Percentiles rank a stretch among this genome's conserved stretches.
Conservation (phyloP, 371 early-diverging fungal species). For the Mortierella polycephala region DNA sequence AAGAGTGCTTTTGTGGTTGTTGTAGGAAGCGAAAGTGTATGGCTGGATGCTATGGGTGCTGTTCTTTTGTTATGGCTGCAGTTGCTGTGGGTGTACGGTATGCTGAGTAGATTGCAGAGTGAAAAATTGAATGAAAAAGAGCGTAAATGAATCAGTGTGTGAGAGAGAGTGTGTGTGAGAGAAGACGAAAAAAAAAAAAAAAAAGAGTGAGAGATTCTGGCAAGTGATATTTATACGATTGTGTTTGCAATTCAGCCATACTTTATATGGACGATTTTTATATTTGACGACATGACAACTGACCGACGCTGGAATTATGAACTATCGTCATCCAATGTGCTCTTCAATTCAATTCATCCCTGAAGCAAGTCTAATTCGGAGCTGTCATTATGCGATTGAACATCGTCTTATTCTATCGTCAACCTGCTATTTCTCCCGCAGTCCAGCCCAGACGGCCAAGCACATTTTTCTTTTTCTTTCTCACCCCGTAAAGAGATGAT, state of each 20-base stretch:
- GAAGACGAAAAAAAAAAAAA: neutral
- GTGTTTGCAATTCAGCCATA: neutral
- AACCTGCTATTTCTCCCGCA: too few species aligned
- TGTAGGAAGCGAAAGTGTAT: too few species aligned
- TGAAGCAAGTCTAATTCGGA: constrained; percentile 4
- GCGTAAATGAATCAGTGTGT: constrained; percentile 1
- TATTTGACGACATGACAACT: neutral
- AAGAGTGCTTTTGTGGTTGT: too few species aligned
- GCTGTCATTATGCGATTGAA: too few species aligned
- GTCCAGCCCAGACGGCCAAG: too few species aligned
- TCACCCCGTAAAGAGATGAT: too few species aligned
- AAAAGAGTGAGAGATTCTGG: constrained; percentile 9
- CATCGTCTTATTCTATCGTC: too few species aligned
- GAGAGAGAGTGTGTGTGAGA: constrained; percentile 6
- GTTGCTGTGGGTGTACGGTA: too few species aligned
- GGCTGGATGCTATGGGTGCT: too few species aligned
- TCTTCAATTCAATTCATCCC: constrained; percentile 1
- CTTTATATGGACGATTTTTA: neutral
- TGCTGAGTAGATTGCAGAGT: neutral
- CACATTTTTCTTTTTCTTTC: too few species aligned
- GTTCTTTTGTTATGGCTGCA: too few species aligned
- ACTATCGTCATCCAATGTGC: neutral
- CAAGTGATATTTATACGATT: constrained; percentile 9
- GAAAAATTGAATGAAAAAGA: neutral
- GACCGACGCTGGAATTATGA: too few species aligned